A percentile compares a stretch with the other conserved stretches of the same genome.
Evolutionary conservation across 257 asterid genomes (phyloP).

Genomic region (Leptodermis oblonga): DNA sequence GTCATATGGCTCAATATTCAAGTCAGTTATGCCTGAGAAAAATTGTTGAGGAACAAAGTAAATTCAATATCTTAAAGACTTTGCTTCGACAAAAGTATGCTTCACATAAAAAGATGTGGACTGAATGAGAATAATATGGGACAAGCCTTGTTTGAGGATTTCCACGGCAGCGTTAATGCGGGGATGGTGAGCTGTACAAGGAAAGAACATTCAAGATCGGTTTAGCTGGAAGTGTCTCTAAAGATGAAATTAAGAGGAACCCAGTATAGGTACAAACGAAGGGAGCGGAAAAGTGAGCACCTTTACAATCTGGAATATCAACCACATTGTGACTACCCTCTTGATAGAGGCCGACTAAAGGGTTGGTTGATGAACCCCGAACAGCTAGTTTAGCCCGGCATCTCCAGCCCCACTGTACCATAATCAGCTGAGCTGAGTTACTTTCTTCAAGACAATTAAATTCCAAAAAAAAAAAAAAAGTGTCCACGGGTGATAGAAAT

Average conservation of each 20-base stretch:
- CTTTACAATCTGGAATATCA: constrained; percentile 89
- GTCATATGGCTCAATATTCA: constrained; percentile 72
- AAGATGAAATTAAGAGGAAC: background rate
- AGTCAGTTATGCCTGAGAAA: constrained; percentile 51
- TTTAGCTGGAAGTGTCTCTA: background rate
- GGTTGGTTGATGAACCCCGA: constrained; percentile 62
- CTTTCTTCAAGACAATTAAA: background rate
- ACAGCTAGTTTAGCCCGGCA: constrained; percentile 94
- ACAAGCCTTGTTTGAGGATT: constrained; percentile 60
- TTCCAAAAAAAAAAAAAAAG: background rate
- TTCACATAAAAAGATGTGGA: background rate
- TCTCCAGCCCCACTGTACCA: constrained; percentile 90
- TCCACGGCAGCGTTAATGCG: constrained; percentile 79
- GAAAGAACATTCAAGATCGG: background rate
- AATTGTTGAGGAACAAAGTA: background rate
- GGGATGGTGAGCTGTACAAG: constrained; percentile 85
- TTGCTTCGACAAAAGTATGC: too few species aligned
- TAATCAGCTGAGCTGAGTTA: background rate
- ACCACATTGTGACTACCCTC: constrained; percentile 82
- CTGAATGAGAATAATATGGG: constrained; percentile 4
- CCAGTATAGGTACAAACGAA: background rate
- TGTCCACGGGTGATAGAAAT: background rate
- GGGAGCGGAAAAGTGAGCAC: constrained; percentile 21
- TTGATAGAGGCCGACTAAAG: constrained; percentile 85
- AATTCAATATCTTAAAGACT: background rate